Evolutionary conservation across 2,329 filamentous ascomycete species (phyloP).

Genomic region (Keithomyces neogunnii): DNA sequence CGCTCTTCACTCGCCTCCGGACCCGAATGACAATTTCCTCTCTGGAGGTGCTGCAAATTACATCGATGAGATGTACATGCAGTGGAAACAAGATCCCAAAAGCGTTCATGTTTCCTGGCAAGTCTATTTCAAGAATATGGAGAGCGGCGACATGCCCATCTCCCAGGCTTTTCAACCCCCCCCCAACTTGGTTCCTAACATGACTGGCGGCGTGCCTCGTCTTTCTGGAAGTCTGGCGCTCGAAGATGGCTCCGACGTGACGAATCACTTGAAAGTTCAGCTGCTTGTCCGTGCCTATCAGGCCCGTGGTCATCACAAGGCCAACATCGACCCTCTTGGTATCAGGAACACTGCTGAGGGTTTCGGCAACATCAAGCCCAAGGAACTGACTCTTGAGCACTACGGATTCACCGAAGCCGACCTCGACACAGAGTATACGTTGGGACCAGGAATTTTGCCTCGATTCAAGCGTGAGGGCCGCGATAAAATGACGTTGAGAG

Average conservation of each 20-base stretch:
- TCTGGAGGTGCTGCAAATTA: slow-evolving; percentile 97
- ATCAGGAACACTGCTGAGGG: slow-evolving; percentile 71
- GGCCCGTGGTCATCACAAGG: slow-evolving; percentile 96
- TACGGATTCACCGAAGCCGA: slow-evolving; percentile 95
- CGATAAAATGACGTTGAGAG: slow-evolving; percentile 92
- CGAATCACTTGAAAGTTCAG: slow-evolving; percentile 97
- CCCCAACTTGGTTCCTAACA: slow-evolving; percentile 78
- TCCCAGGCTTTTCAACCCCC: slow-evolving; percentile 95
- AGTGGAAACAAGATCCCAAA: slow-evolving; percentile 88
- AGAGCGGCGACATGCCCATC: slow-evolving; percentile 94
- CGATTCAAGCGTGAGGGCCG: slow-evolving; percentile 82
- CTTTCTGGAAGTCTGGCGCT: slow-evolving; percentile 62
- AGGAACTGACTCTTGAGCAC: slow-evolving; percentile 86
- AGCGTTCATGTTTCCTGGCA: slow-evolving; percentile 98
- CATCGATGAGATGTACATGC: slow-evolving; percentile 98
- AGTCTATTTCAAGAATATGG: slow-evolving; percentile 99
- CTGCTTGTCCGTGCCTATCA: slow-evolving; percentile 95
- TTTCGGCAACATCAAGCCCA: slow-evolving; percentile 80
- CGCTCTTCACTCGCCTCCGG: slow-evolving; percentile 48
- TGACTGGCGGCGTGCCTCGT: slow-evolving; percentile 67
- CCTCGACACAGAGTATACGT: slow-evolving; percentile 80
- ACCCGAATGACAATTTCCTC: slow-evolving; percentile 92
- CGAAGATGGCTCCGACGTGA: slow-evolving; percentile 70
- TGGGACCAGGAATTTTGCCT: slow-evolving; percentile 91
- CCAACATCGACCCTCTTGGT: slow-evolving; percentile 89